phyloP scores from a whole-genome alignment of 2,329 filamentous ascomycete species.

The Pseudopithomyces chartarum region DNA sequence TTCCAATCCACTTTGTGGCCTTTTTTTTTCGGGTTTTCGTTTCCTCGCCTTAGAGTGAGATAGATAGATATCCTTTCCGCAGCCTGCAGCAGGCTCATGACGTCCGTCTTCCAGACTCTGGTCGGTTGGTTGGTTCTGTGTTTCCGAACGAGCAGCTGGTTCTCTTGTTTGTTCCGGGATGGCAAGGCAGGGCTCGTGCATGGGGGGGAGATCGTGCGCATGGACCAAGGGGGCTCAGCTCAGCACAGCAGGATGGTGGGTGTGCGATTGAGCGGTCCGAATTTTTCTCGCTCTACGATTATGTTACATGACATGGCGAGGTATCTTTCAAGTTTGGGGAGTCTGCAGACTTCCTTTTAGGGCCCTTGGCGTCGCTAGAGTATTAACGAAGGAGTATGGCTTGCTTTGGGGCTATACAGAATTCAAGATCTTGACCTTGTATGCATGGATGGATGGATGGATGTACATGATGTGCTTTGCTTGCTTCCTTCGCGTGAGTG shows the following conservation, averaged over 20 bases:
- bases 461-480: too few species aligned
- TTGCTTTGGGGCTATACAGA: not conserved
- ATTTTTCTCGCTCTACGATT: slow-evolving; percentile 2
- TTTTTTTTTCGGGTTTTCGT: not conserved
- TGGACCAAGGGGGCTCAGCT: not conserved
- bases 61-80: slow-evolving; percentile 1
- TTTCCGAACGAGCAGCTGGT: not conserved
- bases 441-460: not conserved
- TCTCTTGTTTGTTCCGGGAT: not conserved
- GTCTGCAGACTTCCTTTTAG: slow-evolving; percentile 7
- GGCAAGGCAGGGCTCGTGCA: not conserved
- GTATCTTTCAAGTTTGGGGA: not conserved
- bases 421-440: not conserved
- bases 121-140: not conserved
- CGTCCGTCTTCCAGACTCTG: not conserved
- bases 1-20: not conserved
- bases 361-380: slow-evolving; percentile 40
- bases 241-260: not conserved
- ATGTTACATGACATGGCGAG: slow-evolving; percentile 3
- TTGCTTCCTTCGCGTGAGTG: not conserved
- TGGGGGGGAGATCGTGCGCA: not conserved
- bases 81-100: not conserved
- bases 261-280: not conserved
- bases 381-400: slow-evolving; percentile 16
- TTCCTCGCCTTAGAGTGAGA: slow-evolving; percentile 2